Base-by-base conservation (phyloP, 164 flowering plant genomes). In the Warburgia ugandensis region DNA sequence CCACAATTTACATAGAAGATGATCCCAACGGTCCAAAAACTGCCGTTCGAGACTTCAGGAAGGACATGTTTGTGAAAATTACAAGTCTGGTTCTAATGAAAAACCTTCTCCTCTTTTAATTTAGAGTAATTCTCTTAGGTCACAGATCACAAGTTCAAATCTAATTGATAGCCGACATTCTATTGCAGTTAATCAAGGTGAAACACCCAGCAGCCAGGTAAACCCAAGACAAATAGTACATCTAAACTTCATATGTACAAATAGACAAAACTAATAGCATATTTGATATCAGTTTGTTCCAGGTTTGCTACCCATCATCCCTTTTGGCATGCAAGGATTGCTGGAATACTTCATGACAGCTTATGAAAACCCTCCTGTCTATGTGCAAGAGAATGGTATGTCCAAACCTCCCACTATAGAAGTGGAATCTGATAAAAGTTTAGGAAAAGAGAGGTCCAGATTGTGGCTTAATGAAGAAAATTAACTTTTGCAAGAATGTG, bases 51-150 rank as follows among this genome's bases (percentile, higher is more conserved):
- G 64, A 65, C 29, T 69, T 30, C 33, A 43, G 40, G 14, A 19
- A 38, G 2, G 66, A 65, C 37, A 58, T 65, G 58, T 54, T 22
- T 30, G 59, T 53, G n/a, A 32, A 26, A 54, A 9, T 49, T 32
- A 25, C 57, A 55, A 19, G 71, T 66, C 7, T 16, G 37, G 8
- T n/a, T n/a, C n/a, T n/a, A n/a, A n/a, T n/a, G n/a, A n/a, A n/a
- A n/a, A n/a, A n/a, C n/a, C n/a, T n/a, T n/a, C n/a, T n/a, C n/a
- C n/a, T n/a, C n/a, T n/a, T n/a, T n/a, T n/a, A n/a, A n/a, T n/a
- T n/a, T n/a, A n/a, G n/a, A n/a, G n/a, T n/a, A n/a, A n/a, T n/a
- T n/a, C n/a, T n/a, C n/a, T n/a, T n/a, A n/a, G n/a, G n/a, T n/a
- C n/a, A n/a, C n/a, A n/a, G n/a, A n/a, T n/a, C n/a, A n/a, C n/a